phyloP scores from a whole-genome alignment of 2,329 filamentous ascomycete genomes.

The Cladophialophora psammophila region DNA sequence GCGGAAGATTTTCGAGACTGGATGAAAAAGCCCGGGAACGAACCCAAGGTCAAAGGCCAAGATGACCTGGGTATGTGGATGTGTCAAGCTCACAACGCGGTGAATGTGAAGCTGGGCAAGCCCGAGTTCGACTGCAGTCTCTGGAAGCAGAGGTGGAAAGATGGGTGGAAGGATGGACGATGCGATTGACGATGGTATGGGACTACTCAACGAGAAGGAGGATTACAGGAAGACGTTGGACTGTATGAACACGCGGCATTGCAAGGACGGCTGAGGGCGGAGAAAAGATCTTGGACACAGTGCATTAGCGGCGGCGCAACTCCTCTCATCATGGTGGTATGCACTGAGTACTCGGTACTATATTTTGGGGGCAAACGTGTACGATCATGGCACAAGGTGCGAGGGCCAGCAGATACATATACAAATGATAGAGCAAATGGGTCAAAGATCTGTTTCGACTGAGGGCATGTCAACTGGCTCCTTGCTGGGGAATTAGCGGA shows the following conservation, averaged over 20 bases:
- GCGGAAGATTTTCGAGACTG: constrained; percentile 89
- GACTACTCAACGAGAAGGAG: background rate
- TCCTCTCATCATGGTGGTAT: constrained; percentile 19
- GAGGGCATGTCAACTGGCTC: no score
- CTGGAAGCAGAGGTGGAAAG: constrained; percentile 96
- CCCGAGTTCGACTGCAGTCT: constrained; percentile 83
- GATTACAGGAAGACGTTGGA: background rate
- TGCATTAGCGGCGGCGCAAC: constrained; percentile 31
- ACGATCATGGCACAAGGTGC: background rate
- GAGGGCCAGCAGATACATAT: background rate
- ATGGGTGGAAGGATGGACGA: constrained; percentile 76
- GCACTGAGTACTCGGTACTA: background rate
- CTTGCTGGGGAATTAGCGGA: background rate
- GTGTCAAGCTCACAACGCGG: constrained; percentile 60
- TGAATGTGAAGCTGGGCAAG: constrained; percentile 82
- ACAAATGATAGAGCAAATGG: background rate
- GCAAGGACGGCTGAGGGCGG: background rate
- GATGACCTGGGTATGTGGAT: constrained; percentile 58
- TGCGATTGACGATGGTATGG: constrained; percentile 58
- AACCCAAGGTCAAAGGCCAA: constrained; percentile 65
- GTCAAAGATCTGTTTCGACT: background rate
- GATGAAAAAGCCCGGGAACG: constrained; percentile 71
- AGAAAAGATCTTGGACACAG: constrained; percentile 15
- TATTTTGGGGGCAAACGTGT: background rate
- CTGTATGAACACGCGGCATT: background rate